Base-by-base conservation (phyloP, 2,329 filamentous ascomycete genomes). In the Elsinoe arachidis region DNA sequence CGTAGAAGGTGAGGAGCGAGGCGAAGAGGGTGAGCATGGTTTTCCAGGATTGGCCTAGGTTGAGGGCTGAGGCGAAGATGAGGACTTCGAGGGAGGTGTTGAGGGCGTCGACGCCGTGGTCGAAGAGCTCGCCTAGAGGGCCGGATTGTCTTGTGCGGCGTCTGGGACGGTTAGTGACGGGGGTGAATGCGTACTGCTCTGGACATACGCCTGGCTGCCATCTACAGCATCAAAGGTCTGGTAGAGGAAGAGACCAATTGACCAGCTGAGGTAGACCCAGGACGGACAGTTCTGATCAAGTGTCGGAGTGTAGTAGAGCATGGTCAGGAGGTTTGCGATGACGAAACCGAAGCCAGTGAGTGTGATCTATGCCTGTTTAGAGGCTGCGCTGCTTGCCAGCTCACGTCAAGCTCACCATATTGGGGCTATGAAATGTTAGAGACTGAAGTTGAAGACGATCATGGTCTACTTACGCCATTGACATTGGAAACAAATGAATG, bases 141-240 rank as follows among this genome's bases (percentile, higher is more conserved):
- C 93, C 92, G 69, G 89, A 95, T 71, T 97, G 93, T 64, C 81
- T 84, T 17, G 93, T 99, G 69, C 93, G 85, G 67, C 92, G 84
- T 57, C 87, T 90, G 61, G 38, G 55, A 53, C 7, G 41, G 52
- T 47, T 15, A 44, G 23, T 5, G 9, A 30, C 44, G 53, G 15
- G 5, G 15, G 37, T 39, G 26, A 37, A 61, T 11, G 17, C 30
- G 7, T 12, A n/a, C 23, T 3, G 19, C 9, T 17, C 2, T 2
- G 5, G 54, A 81, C 87, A 70, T 78, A 90, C 84, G 93, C 93
- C 72, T 99, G 93, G 30, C 87, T 82, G 55, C 93, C 93, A 73
- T 99, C 93, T 23, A 97, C 90, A 1, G 92, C 93, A 73, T 99
- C 93, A 74, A 99, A 96, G 1, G 92, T 97, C 80, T 99, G 93